These are phyloP conservation scores for Pichia thaimueangensis DNA, from an alignment of 805 yeast genomes.

Conservation along the genomic window DNA sequence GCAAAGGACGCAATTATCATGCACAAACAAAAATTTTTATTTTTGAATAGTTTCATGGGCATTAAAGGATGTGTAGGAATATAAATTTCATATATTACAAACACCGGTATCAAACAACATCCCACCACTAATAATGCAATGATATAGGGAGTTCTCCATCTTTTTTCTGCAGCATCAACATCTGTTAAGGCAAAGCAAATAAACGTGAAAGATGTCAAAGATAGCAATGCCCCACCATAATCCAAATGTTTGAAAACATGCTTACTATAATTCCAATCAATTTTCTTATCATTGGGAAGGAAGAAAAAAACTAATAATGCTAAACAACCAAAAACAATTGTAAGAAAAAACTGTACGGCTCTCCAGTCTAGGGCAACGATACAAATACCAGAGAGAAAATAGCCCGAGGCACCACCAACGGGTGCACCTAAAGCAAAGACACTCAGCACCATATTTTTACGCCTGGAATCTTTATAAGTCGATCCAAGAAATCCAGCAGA, in stretches of 20 bases:
- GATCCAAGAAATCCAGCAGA: conserved; percentile 42
- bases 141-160: conserved; percentile 44
- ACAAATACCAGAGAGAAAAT: conserved; percentile 39
- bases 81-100: conserved; percentile 34
- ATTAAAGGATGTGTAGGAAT: conserved; percentile 38
- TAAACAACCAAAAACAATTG: conserved; percentile 32
- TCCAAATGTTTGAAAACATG: conserved; percentile 29
- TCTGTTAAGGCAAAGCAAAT: conserved; percentile 40
- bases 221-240: conserved; percentile 37
- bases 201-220: conserved; percentile 34
- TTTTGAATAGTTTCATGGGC: conserved; percentile 40
- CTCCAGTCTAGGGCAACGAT: conserved; percentile 36
- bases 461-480: conserved; percentile 31
- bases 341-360: conserved; percentile 34
- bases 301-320: conserved; percentile 20
- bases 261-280: conserved; percentile 23
- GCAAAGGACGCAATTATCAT: conserved; percentile 32
- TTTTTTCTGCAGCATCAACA: conserved; percentile 32
- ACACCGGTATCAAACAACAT: conserved; percentile 25
- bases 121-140: conserved; percentile 37
- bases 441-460: conserved; percentile 39
- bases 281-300: conserved; percentile 33
- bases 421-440: conserved; percentile 43
- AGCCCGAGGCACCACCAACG: conserved; percentile 38
- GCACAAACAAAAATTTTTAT: conserved; percentile 32